Evolutionary conservation across 768 basidiomycete genomes (phyloP).

Genomic region (Suillus brevipes): DNA sequence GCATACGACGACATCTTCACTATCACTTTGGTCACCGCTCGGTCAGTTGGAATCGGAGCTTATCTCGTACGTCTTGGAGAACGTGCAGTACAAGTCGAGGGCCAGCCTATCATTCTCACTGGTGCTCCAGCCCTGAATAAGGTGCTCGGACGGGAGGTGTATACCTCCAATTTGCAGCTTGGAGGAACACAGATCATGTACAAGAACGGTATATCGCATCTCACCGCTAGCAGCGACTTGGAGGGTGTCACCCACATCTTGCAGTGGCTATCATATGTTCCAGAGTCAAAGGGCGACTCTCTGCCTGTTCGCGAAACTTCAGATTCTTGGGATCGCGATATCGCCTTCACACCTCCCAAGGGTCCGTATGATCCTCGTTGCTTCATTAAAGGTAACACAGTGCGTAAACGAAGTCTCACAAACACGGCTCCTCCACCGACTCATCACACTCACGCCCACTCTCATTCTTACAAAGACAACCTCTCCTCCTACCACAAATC

Average conservation of each 20-base stretch:
- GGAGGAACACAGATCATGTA: constrained; percentile 99
- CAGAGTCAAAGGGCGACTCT: constrained; percentile 74
- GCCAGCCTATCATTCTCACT: constrained; percentile 98
- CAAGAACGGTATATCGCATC: constrained; percentile 98
- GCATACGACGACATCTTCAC: constrained; percentile 99
- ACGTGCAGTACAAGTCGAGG: constrained; percentile 97
- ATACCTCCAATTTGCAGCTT: constrained; percentile 97
- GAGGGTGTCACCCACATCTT: constrained; percentile 94
- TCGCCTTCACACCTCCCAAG: constrained; percentile 88
- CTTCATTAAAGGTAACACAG: constrained; percentile 98
- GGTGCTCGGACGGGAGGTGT: constrained; percentile 97
- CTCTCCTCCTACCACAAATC: too few relatives aligned
- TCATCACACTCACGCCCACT: constrained; percentile 26
- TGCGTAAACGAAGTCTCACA: constrained; percentile 69
- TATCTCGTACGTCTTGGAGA: constrained; percentile 98
- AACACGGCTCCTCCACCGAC: constrained; percentile 28
- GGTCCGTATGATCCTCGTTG: constrained; percentile 95
- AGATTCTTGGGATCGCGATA: constrained; percentile 91
- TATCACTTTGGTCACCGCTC: constrained; percentile 96
- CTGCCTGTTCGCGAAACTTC: constrained; percentile 74
- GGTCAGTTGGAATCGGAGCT: constrained; percentile 98
- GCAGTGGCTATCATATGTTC: constrained; percentile 93
- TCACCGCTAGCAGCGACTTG: constrained; percentile 92
- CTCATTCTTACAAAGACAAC: constrained; percentile 26
- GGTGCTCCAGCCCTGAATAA: constrained; percentile 97